phyloP scores from a whole-genome alignment of 2,329 filamentous ascomycete species.

The Penicillium sp. region DNA sequence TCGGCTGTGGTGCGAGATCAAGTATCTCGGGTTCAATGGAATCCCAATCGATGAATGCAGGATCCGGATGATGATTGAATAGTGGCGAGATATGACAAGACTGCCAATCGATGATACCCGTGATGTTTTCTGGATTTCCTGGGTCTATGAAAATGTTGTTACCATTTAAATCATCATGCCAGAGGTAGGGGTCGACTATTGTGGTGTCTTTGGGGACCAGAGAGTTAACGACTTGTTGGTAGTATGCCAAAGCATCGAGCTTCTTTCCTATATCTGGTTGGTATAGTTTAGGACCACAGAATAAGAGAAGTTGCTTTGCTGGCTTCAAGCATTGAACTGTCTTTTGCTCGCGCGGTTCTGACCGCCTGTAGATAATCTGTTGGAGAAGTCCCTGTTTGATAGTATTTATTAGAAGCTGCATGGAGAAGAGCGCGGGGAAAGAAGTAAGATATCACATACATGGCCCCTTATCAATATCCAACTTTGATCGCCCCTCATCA shows the following conservation, averaged over 20 bases:
- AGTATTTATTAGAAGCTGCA: not conserved
- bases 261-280: conserved; percentile 29
- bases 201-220: conserved; percentile 30
- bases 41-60: conserved; percentile 32
- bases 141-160: conserved; percentile 40
- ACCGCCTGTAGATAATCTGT: conserved; percentile 31
- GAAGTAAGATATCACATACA: conserved; percentile 26
- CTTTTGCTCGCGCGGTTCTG: conserved; percentile 27
- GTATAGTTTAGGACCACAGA: conserved; percentile 36
- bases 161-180: conserved; percentile 36
- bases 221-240: conserved; percentile 26
- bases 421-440: conserved; percentile 11
- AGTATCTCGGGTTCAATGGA: conserved; percentile 26
- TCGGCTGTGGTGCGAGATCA: not conserved
- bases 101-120: conserved; percentile 39
- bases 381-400: conserved; percentile 28
- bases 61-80: conserved; percentile 32
- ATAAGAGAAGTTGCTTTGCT: conserved; percentile 31
- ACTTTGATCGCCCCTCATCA: conserved; percentile 28
- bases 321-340: conserved; percentile 27
- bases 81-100: conserved; percentile 34
- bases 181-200: conserved; percentile 27
- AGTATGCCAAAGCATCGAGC: conserved; percentile 26
- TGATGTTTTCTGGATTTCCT: conserved; percentile 28
- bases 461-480: conserved; percentile 32